phyloP scores from a whole-genome alignment of 2,329 filamentous ascomycete species.

The Fusarium fujikuroi region DNA sequence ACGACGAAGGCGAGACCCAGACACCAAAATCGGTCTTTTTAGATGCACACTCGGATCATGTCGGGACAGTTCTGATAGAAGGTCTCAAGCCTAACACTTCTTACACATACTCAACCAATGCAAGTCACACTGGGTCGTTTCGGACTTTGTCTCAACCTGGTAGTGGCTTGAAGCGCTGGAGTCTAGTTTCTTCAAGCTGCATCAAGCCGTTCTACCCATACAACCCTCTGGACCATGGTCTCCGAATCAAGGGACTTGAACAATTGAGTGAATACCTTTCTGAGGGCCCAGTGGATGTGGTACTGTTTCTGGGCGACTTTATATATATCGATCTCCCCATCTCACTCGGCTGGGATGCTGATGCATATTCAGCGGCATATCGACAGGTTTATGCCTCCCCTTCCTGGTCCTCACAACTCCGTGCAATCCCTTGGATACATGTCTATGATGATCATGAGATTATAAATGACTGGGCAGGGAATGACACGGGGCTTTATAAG shows the following conservation, averaged over 20 bases:
- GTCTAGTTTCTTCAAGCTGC: neutral
- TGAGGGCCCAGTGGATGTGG: neutral
- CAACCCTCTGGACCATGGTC: neutral
- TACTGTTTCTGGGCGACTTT: neutral
- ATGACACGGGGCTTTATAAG: neutral
- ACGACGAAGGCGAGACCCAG: accelerated
- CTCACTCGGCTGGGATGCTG: neutral
- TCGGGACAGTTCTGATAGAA: neutral
- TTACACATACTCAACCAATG: neutral
- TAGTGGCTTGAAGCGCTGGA: neutral
- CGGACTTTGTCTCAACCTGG: neutral
- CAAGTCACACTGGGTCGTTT: neutral
- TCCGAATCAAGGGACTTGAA: neutral
- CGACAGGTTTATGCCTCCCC: neutral
- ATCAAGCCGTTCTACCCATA: neutral
- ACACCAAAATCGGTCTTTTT: accelerated
- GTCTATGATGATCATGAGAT: slow-evolving; percentile 3
- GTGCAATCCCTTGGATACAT: neutral
- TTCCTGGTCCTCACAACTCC: neutral
- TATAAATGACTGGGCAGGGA: neutral
- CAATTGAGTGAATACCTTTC: neutral
- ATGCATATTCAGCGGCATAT: neutral
- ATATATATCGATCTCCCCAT: neutral
- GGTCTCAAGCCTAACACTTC: neutral
- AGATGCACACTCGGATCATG: neutral